Base-by-base conservation (phyloP, 2,329 filamentous ascomycete genomes). In the Monosporascus sp. region DNA sequence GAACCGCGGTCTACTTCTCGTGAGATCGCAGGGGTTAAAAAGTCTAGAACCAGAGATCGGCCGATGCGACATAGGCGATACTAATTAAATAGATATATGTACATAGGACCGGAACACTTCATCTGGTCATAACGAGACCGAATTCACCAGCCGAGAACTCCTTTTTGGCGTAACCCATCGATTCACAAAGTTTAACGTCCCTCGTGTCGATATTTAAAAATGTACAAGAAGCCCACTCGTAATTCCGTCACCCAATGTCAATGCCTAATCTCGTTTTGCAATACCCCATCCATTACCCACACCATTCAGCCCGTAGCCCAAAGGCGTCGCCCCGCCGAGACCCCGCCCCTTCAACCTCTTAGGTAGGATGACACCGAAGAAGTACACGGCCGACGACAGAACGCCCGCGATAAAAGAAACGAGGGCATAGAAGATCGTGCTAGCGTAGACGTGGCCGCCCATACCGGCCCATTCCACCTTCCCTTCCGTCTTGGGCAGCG, bases 401-500 rank as follows among this genome's bases (percentile, higher is more conserved):
- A 74, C 69, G 8, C 84, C 84, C 0, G 82, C 80, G 14, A 77
- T 68, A 60, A 85, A 85, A 7, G 80, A 79, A 2, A 84, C 75
- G 9, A 86, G 60, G 54, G 78, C 76, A 69, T 86, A 86, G 56
- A 86, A 85, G 1, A 86, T 69, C 35, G 82, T 86, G 66, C 81
- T 84, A 7, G 81, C 79, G 64, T 82, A 85, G 35, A 86, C 76
- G 59, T 86, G 82, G 0, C 82, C 81, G 17, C 83, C 82, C 70
- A 86, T 78, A 3, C 84, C 84, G 55, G 79, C 76, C 84, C 84
- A 86, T 69, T 85, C 81, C 6, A 86, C 81, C 56, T 74, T 76
- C 11, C 84, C 84, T 68, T 85, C 83, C n/a, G 78, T 82, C 68
- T 79, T 80, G 58, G 88, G 89, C 58, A 93, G 74, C 38, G 79